These are phyloP conservation scores for Talaromyces sp. DNA, from an alignment of 2,329 filamentous ascomycete genomes.

Conservation along the genomic window DNA sequence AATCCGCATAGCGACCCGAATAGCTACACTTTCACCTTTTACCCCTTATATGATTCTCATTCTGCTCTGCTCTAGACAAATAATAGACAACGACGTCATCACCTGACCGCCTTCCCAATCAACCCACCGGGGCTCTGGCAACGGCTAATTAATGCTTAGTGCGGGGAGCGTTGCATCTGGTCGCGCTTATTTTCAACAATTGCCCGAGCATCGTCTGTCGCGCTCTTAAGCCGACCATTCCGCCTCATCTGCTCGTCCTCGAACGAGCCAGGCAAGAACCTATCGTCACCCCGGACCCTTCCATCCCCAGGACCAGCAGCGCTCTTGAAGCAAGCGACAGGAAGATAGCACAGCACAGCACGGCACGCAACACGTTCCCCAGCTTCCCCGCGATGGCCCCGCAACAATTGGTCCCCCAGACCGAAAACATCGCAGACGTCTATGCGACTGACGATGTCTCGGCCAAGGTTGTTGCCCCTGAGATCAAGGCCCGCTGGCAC, in stretches of 20 bases:
- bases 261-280: background rate
- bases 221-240: background rate
- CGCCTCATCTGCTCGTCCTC: background rate
- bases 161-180: background rate
- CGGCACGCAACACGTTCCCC: background rate
- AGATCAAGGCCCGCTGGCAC: conserved; percentile 71
- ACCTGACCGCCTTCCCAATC: background rate
- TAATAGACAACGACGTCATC: background rate
- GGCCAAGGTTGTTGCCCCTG: conserved; percentile 60
- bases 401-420: conserved; percentile 61
- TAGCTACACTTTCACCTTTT: background rate
- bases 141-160: background rate
- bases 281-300: background rate
- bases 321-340: background rate
- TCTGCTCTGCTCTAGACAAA: background rate
- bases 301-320: background rate
- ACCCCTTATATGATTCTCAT: background rate
- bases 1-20: background rate
- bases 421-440: conserved; percentile 70
- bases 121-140: background rate
- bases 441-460: conserved; percentile 78
- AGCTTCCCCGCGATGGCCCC: conserved; percentile 30
- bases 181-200: background rate
- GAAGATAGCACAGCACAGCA: background rate
- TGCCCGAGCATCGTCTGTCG: background rate